These are phyloP conservation scores for Cladosporium oxysporum DNA, from an alignment of 2,329 filamentous ascomycete species.

Conservation along the genomic window DNA sequence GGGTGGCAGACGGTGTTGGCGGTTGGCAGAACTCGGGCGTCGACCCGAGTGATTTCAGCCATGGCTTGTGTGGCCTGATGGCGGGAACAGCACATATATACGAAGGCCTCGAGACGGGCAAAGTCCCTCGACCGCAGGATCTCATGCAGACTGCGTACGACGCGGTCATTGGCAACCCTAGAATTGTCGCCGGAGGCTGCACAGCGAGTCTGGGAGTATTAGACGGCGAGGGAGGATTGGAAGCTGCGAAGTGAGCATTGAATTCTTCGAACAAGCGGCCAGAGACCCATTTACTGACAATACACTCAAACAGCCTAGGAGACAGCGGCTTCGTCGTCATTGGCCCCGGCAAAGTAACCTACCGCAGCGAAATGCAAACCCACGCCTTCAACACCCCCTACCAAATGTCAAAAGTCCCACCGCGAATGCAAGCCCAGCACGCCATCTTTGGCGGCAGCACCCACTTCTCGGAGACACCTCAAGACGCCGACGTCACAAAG, in stretches of 20 bases:
- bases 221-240: constrained; percentile 69
- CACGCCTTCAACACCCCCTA: constrained; percentile 98
- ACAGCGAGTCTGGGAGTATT: constrained; percentile 88
- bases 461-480: constrained; percentile 74
- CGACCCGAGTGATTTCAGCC: constrained; percentile 92
- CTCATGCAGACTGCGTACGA: constrained; percentile 86
- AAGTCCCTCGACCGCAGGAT: constrained; percentile 53
- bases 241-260: constrained; percentile 73
- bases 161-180: constrained; percentile 70
- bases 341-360: constrained; percentile 80
- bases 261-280: not conserved
- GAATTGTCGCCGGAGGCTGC: constrained; percentile 79
- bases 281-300: constrained; percentile 8
- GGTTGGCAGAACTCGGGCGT: constrained; percentile 93
- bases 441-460: constrained; percentile 75
- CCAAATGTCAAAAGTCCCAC: constrained; percentile 85
- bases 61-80: constrained; percentile 93
- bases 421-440: constrained; percentile 74
- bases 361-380: constrained; percentile 81
- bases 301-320: constrained; percentile 59
- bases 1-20: constrained; percentile 90
- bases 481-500: constrained; percentile 77
- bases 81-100: constrained; percentile 53
- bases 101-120: constrained; percentile 37
- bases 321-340: constrained; percentile 93